Percentiles rank a stretch among this genome's conserved stretches.
These are phyloP conservation scores for Pseudozyma tsukubaensis DNA, from an alignment of 1,284 basidiomycete species.

Conservation along the genomic window DNA sequence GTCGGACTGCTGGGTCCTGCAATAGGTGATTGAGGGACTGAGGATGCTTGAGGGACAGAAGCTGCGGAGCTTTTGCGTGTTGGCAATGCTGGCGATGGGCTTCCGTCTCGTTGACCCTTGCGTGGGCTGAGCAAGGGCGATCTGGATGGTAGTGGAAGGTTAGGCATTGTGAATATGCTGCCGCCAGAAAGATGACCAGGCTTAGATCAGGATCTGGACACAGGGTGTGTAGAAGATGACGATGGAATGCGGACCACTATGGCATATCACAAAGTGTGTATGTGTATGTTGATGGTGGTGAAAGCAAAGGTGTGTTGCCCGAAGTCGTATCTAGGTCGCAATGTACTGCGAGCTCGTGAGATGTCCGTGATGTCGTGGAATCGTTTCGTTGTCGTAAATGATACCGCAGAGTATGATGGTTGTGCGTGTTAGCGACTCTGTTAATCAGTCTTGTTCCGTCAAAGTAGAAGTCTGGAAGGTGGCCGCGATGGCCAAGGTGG, in stretches of 20 bases:
- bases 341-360: constrained; percentile 4
- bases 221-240: background rate
- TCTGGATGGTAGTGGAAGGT: constrained; percentile 50
- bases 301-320: background rate
- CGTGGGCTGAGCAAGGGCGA: constrained; percentile 56
- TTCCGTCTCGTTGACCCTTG: constrained; percentile 33
- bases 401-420: background rate
- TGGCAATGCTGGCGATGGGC: constrained; percentile 24
- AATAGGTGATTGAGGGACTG: constrained; percentile 26
- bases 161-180: constrained; percentile 35
- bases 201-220: background rate
- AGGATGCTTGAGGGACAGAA: constrained; percentile 29
- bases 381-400: background rate
- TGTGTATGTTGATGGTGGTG: background rate
- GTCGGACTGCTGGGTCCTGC: constrained; percentile 39
- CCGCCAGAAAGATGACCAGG: background rate
- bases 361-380: background rate
- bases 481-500: no score
- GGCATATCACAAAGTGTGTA: background rate
- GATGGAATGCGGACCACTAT: background rate
- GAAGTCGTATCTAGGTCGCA: constrained; percentile 5
- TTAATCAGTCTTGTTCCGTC: no score
- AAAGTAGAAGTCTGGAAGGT: no score
- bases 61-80: constrained; percentile 44
- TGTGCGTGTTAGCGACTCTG: background rate